Percentiles rank a stretch among this genome's conserved stretches.
phyloP scores from a whole-genome alignment of 2,329 filamentous ascomycete genomes.

The Coniochaeta ligniaria region DNA sequence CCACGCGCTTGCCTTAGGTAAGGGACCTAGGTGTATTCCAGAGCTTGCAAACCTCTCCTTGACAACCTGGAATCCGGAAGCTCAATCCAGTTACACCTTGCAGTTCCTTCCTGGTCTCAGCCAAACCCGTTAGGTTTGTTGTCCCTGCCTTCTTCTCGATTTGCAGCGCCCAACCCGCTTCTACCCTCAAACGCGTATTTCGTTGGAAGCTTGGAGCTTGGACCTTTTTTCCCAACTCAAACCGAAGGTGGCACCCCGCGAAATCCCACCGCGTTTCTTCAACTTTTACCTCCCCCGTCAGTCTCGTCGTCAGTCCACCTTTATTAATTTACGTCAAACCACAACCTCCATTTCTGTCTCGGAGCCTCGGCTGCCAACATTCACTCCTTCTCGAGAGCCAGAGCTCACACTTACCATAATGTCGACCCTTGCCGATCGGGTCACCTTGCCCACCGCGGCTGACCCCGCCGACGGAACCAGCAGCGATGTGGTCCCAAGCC shows the following conservation, averaged over 20 bases:
- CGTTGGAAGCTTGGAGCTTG: background rate
- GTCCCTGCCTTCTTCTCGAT: no score
- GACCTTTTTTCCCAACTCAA: background rate
- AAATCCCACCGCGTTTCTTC: background rate
- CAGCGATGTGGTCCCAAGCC: slow-evolving; percentile 4
- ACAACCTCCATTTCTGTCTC: background rate
- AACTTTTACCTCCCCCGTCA: background rate
- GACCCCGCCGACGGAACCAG: slow-evolving; percentile 15
- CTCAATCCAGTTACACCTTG: no score
- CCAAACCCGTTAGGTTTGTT: no score
- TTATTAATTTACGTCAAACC: no score
- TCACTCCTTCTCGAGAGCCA: background rate
- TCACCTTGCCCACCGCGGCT: slow-evolving; percentile 32
- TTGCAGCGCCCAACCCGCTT: background rate
- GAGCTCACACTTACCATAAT: slow-evolving; percentile 17
- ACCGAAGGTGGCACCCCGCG: background rate
- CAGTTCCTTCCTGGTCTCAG: no score
- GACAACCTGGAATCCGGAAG: no score
- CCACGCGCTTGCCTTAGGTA: no score
- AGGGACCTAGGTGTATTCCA: no score
- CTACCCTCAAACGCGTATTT: background rate
- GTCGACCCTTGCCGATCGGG: slow-evolving; percentile 44
- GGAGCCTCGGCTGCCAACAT: background rate
- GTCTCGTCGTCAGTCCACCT: no score
- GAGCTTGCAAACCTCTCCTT: no score